A percentile compares a stretch with the other conserved stretches of the same genome.
Conservation (phyloP, 805 yeast species). For the Candida adriatica region DNA sequence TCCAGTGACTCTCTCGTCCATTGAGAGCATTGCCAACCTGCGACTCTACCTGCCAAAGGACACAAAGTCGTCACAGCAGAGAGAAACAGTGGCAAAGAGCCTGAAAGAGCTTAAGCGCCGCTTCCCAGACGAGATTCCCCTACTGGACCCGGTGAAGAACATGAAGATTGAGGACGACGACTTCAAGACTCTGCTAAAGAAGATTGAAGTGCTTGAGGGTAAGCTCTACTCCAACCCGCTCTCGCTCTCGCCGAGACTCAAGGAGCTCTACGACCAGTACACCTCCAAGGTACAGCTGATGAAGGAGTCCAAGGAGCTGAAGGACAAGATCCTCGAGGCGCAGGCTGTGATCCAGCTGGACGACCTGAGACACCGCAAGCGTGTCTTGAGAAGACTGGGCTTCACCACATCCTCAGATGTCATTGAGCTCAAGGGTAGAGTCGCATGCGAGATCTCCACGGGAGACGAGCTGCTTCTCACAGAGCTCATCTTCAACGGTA, state of each 20-base stretch:
- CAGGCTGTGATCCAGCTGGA: conserved; percentile 91
- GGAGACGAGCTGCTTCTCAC: conserved; percentile 82
- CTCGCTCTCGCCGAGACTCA: conserved; percentile 51
- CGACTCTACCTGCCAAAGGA: conserved; percentile 77
- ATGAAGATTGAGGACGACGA: conserved; percentile 88
- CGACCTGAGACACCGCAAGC: conserved; percentile 85
- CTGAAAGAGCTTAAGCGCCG: conserved; percentile 74
- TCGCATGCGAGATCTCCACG: conserved; percentile 92
- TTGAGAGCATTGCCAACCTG: conserved; percentile 68
- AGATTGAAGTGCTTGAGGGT: conserved; percentile 76
- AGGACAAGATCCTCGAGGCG: conserved; percentile 68
- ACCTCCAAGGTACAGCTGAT: conserved; percentile 56
- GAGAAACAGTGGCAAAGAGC: conserved; percentile 60
- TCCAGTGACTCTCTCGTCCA: conserved; percentile 78
- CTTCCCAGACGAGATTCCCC: conserved; percentile 88
- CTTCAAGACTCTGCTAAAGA: conserved; percentile 62
- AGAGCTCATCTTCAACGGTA: conserved; percentile 92
- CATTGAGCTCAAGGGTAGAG: conserved; percentile 94
- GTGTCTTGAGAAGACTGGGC: conserved; percentile 88
- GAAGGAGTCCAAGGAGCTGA: conserved; percentile 49
- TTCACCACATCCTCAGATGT: conserved; percentile 83
- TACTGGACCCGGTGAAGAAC: conserved; percentile 81
- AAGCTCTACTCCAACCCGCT: conserved; percentile 67
- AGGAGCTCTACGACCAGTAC: conserved; percentile 59
- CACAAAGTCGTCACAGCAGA: conserved; percentile 53